Conservation (phyloP, 2,329 filamentous ascomycete species). For the Biscogniauxia sp. region DNA sequence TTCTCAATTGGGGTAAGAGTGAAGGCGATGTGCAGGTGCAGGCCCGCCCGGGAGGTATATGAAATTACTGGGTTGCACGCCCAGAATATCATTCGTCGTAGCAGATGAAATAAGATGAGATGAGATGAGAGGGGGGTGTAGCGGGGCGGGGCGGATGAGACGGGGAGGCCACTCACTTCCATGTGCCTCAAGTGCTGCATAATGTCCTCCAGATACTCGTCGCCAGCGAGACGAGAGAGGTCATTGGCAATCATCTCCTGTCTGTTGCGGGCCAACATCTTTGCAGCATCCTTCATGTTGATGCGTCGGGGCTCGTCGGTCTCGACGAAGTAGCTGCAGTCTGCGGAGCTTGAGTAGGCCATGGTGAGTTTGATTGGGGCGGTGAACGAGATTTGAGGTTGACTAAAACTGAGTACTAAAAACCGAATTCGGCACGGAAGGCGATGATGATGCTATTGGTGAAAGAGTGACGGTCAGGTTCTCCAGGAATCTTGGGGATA, state of each 20-base stretch:
- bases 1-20: background rate
- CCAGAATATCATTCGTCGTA: no score
- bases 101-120: no score
- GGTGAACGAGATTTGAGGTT: conserved; percentile 31
- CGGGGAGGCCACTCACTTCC: conserved; percentile 60
- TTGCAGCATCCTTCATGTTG: conserved; percentile 71
- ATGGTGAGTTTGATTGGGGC: conserved; percentile 36
- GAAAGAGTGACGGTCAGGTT: conserved; percentile 50
- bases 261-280: conserved; percentile 74
- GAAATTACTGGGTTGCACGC: no score
- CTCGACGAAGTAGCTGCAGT: conserved; percentile 56
- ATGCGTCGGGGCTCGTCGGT: conserved; percentile 56
- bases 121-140: background rate
- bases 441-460: conserved; percentile 19
- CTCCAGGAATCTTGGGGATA: conserved; percentile 50
- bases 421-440: conserved; percentile 25
- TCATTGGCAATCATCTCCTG: conserved; percentile 89
- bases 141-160: background rate
- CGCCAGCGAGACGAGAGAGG: conserved; percentile 77
- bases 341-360: conserved; percentile 42
- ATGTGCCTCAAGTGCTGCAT: conserved; percentile 92
- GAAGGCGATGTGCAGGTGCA: no score
- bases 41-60: no score
- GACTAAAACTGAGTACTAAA: conserved; percentile 23
- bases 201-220: conserved; percentile 93